Base-by-base conservation (phyloP, 148 eudicot genomes). In the Vaccinium darrowii region DNA sequence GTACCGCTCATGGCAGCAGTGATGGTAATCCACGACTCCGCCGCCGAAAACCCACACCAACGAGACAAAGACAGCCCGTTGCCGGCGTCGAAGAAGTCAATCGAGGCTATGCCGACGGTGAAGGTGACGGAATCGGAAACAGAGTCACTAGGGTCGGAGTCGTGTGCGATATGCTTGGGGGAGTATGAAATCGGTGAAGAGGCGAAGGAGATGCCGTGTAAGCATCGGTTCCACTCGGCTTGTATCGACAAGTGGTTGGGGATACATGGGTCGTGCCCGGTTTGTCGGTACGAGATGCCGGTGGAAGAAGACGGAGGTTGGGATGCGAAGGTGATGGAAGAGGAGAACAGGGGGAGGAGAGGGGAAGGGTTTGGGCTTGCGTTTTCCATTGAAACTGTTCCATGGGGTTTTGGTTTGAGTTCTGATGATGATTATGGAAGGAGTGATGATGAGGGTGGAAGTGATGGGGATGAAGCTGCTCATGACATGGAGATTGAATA, bases 231-330 rank as follows among this genome's bases (percentile, higher is more conserved):
- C 81, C 91, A 89, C 81, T 7, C 63, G 56, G 86, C 11, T 25
- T 90, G 92, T 72, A 83, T 90, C 27, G 88, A 83, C 3, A 86
- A 83, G 84, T 90, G 91, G 92, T 50, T 90, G 86, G 86, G 90
- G 71, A 80, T 88, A 7, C 83, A 80, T 15, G 89, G 90, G 50
- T 83, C 89, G 71, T 90, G 92, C 85, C 92, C 92, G 78, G 84
- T 88, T 62, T 90, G 92, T 58, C 36, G 92, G 80, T 87, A 19
- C 69, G 49, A 76, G 76, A 83, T 90, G 90, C 90, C 92, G 33
- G 87, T 52, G 39, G 90, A 86, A 63, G 88, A 76, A 7, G 71
- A 47, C 0, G 58, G 21, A 25, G 86, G 39, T n/a, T 30, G 54
- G 18, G 65, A 76, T 0, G 39, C 9, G 2, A 62, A 65, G 25